These are phyloP conservation scores for Tarenaya hassleriana DNA, from an alignment of 345 rosid species.

Conservation along the genomic window DNA sequence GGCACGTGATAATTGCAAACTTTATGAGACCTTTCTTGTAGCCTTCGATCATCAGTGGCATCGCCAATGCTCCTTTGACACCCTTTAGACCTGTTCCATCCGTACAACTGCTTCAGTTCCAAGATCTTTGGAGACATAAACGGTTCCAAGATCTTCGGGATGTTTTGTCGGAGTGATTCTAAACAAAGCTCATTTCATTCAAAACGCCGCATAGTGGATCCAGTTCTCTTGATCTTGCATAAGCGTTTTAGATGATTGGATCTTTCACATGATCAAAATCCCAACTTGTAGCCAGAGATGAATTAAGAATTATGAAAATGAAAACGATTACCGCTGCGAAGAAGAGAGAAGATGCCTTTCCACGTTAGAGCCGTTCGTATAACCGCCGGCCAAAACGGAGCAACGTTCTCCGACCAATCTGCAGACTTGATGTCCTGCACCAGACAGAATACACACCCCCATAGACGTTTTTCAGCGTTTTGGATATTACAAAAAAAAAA, in stretches of 20 bases:
- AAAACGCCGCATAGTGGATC: background rate
- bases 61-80: slow-evolving; percentile 72
- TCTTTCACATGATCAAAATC: background rate
- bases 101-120: background rate
- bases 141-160: too few species aligned
- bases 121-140: too few species aligned
- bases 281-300: too few species aligned
- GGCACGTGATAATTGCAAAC: slow-evolving; percentile 70
- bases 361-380: slow-evolving; percentile 68
- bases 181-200: too few species aligned
- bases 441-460: background rate
- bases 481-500: too few species aligned
- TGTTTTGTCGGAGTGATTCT: too few species aligned
- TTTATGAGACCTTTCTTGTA: slow-evolving; percentile 77
- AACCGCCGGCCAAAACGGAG: slow-evolving; percentile 97
- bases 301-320: too few species aligned
- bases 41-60: slow-evolving; percentile 94
- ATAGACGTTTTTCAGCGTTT: background rate
- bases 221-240: background rate
- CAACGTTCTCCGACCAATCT: slow-evolving; percentile 78
- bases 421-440: slow-evolving; percentile 72
- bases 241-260: background rate
- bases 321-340: slow-evolving; percentile 47
- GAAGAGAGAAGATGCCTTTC: slow-evolving; percentile 69
- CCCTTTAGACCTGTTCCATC: slow-evolving; percentile 55